Evolutionary conservation across 139 green algal species (phyloP), one percentile per base, ranked within the genome.

Genomic region (Axilococcus clingmanii): DNA sequence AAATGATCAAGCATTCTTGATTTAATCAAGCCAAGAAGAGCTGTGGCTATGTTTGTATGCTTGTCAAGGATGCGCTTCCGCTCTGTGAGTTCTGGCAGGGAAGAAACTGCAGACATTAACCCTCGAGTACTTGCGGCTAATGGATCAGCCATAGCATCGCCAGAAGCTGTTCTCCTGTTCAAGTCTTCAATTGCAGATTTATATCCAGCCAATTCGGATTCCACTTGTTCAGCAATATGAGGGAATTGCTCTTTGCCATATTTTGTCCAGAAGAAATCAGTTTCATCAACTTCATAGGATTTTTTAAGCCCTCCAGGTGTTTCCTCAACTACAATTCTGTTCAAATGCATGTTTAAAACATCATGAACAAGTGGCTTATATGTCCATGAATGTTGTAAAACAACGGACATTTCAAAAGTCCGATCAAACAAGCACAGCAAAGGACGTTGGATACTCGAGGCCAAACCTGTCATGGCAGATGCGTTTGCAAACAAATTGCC

Each of bases 331-430:
- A 69, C 67, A 1, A 97, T 66, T 14, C 86, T 72, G 72, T 98
- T 98, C 0, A 95, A 66, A 16, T 73, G 59, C 72, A 99, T 59
- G n/a, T 76, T 79, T 38, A 99, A 66, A 40, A 94, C 71, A 56
- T 98, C 91, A 44, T 96, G 85, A 51, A 99, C 93, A n/a, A 99
- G 64, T 9, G 93, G 87, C 54, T 94, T 85, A 70, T 99, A 99
- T 0, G 81, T 91, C 85, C 87, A 99, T 11, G 61, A 41, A 60
- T 99, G 93, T 67, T 96, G 84, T 57, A 97, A 59, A 47, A 71
- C 69, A 6, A 74, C 69, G 6, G 68, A 72, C 15, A 99, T 73
- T 73, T 99, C 93, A 54, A 95, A 97, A 71, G 94, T 97, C 38
- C 93, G 75, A 73, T 99, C 93, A 50, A 98, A 94, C 0, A 99